Evolutionary conservation across 2,329 filamentous ascomycete species (phyloP).

Genomic region (Biscogniauxia marginata): DNA sequence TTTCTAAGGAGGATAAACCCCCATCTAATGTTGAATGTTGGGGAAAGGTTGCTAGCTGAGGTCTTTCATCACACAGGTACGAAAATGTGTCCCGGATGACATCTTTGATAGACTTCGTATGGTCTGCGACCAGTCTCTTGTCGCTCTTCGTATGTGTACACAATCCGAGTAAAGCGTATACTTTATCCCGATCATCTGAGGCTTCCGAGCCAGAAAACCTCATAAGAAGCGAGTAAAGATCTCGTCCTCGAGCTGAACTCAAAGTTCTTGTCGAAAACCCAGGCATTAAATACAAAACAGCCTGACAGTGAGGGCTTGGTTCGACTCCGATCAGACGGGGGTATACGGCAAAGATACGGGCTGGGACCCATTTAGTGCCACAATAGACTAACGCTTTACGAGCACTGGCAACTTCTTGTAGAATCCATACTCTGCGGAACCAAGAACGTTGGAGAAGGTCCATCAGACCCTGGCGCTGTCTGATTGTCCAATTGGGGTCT

Average conservation of each 20-base stretch:
- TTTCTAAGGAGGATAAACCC: too few species aligned
- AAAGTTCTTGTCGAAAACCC: background rate
- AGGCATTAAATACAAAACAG: background rate
- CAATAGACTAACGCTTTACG: background rate
- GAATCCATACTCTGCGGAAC: conserved; percentile 1
- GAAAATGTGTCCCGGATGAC: background rate
- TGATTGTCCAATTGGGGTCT: background rate
- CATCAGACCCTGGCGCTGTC: background rate
- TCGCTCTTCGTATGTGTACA: background rate
- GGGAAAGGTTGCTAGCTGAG: too few species aligned
- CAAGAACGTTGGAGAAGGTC: background rate
- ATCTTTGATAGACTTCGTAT: background rate
- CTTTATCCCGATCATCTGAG: background rate
- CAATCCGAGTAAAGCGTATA: background rate
- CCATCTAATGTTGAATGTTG: too few species aligned
- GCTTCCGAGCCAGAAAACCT: background rate
- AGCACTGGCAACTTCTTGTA: background rate
- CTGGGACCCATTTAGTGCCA: background rate
- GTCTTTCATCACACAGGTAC: too few species aligned
- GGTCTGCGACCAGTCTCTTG: background rate
- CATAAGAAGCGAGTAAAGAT: background rate
- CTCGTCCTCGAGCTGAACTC: background rate
- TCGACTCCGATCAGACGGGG: background rate
- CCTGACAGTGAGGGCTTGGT: background rate
- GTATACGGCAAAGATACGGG: background rate